Base-by-base conservation (phyloP, 2,329 filamentous ascomycete genomes). In the Penicillium sp. region DNA sequence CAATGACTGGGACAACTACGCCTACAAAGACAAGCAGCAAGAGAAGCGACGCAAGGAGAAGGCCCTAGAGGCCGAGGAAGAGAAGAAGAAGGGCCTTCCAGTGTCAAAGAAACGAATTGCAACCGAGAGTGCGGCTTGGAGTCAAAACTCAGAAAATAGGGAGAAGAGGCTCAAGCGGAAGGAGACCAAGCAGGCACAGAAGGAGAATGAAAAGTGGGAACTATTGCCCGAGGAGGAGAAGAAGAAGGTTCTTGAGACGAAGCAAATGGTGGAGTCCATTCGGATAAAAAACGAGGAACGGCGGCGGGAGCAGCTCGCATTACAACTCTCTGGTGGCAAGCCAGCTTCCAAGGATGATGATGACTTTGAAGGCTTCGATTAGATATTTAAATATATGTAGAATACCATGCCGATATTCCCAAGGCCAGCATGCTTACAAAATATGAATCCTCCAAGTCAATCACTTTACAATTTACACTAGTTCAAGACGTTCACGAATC, bases 171-270 rank as follows among this genome's bases (percentile, higher is more conserved):
- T 81, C 49, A 81, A 81, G 64, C 81, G 86, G 57, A 79, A 86
- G 54, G 88, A 90, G 63, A 87, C 86, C 78, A 85, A 85, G 68
- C 81, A 81, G 59, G 81, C 84, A 65, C 85, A 82, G 71, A 81
- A 83, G 58, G 87, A 92, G 60, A 84, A 85, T 10, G 85, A 88
- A 71, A 79, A 79, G 61, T 76, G 81, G 68, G 82, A 84, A 29
- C 82, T 79, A 57, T 87, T 93, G 84, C 90, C 85, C n/a, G 85
- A 88, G 3, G 84, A 86, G 56, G 86, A 92, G 74, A 87, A 82
- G 75, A 75, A 80, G 33, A 82, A 87, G 71, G 81, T 86, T 64
- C 79, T 75, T 64, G 84, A 90, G 71, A 80, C 91, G 13, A 79
- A 89, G 63, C 77, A 81, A 11, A 78, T 93, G 78, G 81, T 93